These are phyloP conservation scores for Tricholoma sp. DNA, from an alignment of 768 basidiomycete genomes.

Conservation along the genomic window DNA sequence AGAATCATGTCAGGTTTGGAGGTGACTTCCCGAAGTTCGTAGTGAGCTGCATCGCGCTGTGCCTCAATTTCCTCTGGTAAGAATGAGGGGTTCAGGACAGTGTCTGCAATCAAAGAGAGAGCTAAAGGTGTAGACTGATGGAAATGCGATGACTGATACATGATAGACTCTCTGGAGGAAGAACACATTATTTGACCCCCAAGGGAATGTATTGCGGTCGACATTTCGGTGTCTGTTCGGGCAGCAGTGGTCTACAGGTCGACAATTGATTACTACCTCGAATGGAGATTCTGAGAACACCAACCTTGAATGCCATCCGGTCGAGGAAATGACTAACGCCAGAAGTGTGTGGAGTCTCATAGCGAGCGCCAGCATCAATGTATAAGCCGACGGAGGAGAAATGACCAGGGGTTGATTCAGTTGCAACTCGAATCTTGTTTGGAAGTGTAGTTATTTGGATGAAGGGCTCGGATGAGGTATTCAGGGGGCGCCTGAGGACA, in stretches of 20 bases:
- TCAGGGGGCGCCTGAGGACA: slow-evolving; percentile 12
- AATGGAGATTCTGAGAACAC: slow-evolving; percentile 9
- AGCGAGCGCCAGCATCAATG: slow-evolving; percentile 89
- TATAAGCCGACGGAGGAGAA: slow-evolving; percentile 93
- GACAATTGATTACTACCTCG: not conserved
- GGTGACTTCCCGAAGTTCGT: slow-evolving; percentile 85
- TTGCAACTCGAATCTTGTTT: slow-evolving; percentile 89
- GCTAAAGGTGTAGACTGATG: slow-evolving; percentile 77
- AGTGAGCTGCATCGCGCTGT: slow-evolving; percentile 83
- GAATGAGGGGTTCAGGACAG: slow-evolving; percentile 76
- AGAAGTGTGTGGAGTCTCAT: slow-evolving; percentile 66
- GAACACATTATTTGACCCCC: slow-evolving; percentile 92
- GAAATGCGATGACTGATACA: slow-evolving; percentile 98
- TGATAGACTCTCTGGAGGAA: slow-evolving; percentile 88
- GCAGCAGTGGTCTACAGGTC: slow-evolving; percentile 61
- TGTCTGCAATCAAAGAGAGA: slow-evolving; percentile 87
- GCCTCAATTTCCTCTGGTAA: slow-evolving; percentile 72
- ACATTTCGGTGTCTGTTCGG: slow-evolving; percentile 75
- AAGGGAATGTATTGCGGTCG: slow-evolving; percentile 70
- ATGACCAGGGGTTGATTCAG: slow-evolving; percentile 87
- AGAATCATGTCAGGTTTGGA: slow-evolving; percentile 89
- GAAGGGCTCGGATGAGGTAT: slow-evolving; percentile 21
- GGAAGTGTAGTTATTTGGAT: slow-evolving; percentile 79
- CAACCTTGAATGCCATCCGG: slow-evolving; percentile 94
- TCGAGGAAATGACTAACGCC: slow-evolving; percentile 93